Evolutionary conservation across 768 basidiomycete genomes (phyloP).

Genomic region (Xerocomellus intermedius): DNA sequence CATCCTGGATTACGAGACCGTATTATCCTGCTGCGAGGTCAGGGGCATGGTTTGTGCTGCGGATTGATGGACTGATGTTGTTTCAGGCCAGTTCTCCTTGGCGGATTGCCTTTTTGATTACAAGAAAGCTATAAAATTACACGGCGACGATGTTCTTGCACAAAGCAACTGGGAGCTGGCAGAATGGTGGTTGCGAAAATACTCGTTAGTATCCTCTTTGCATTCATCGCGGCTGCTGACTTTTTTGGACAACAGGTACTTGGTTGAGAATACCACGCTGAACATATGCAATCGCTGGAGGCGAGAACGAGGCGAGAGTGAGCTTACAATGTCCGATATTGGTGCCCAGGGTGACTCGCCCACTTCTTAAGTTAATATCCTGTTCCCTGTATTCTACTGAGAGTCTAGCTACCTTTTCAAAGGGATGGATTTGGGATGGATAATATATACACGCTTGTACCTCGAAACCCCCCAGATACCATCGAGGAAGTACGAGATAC

Average conservation of each 20-base stretch:
- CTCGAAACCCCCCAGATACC: neutral
- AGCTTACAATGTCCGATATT: conserved; percentile 59
- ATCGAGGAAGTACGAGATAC: neutral
- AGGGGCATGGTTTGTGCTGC: conserved; percentile 17
- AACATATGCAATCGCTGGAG: conserved; percentile 85
- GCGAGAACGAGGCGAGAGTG: conserved; percentile 73
- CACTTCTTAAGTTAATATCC: conserved; percentile 12
- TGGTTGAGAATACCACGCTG: conserved; percentile 73
- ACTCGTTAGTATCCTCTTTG: conserved; percentile 48
- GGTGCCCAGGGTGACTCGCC: conserved; percentile 36
- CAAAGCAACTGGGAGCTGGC: conserved; percentile 89
- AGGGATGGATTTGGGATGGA: conserved; percentile 3
- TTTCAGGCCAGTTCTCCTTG: conserved; percentile 70
- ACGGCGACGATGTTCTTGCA: conserved; percentile 89
- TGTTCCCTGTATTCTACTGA: conserved; percentile 9
- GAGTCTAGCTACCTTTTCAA: neutral
- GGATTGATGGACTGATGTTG: conserved; percentile 4
- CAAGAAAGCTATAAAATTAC: conserved; percentile 64
- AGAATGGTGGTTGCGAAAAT: conserved; percentile 80
- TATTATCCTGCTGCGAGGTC: conserved; percentile 85
- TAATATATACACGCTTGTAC: conserved; percentile 10
- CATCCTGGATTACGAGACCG: conserved; percentile 89
- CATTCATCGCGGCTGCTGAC: neutral
- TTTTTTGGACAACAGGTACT: conserved; percentile 49
- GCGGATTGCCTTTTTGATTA: conserved; percentile 79